Percentiles rank a stretch among this genome's conserved stretches.
phyloP scores from a whole-genome alignment of 257 asterid species.

The Petrea volubilis region DNA sequence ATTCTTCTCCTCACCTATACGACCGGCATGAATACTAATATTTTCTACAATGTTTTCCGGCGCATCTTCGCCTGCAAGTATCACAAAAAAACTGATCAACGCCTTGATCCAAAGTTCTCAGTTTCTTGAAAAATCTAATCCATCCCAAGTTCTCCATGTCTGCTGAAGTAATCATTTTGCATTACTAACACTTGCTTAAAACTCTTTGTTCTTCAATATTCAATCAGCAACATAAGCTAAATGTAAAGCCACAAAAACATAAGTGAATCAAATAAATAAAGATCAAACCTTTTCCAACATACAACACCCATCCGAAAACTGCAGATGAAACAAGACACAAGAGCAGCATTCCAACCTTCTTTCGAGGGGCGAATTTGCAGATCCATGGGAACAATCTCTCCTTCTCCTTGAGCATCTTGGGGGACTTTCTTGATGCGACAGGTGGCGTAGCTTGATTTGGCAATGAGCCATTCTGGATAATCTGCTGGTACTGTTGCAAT shows the following conservation, averaged over 20 bases:
- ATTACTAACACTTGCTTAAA: background rate
- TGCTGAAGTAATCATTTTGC: background rate
- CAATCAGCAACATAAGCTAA: conserved; percentile 13
- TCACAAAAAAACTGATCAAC: background rate
- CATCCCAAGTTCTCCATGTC: background rate
- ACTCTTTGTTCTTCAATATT: background rate
- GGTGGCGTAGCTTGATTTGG: conserved; percentile 64
- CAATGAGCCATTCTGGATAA: conserved; percentile 50
- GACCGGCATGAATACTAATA: conserved; percentile 45
- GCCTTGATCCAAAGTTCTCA: background rate
- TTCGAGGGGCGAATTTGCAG: conserved; percentile 83
- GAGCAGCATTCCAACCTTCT: conserved; percentile 87
- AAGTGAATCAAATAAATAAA: background rate
- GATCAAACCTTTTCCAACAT: conserved; percentile 74
- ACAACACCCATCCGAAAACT: conserved; percentile 73
- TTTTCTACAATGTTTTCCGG: conserved; percentile 36
- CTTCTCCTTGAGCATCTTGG: conserved; percentile 87
- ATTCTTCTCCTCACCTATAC: conserved; percentile 35
- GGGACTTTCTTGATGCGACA: conserved; percentile 52
- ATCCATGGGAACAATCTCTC: conserved; percentile 74
- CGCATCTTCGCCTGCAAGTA: conserved; percentile 69
- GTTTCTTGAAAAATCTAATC: background rate
- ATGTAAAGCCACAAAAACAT: background rate
- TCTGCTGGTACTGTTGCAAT: conserved; percentile 64
- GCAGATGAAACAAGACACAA: conserved; percentile 67